A percentile compares a stretch with the other conserved stretches of the same genome.
These are phyloP conservation scores for Calycina marina DNA, from an alignment of 2,329 filamentous ascomycete species.

Conservation along the genomic window DNA sequence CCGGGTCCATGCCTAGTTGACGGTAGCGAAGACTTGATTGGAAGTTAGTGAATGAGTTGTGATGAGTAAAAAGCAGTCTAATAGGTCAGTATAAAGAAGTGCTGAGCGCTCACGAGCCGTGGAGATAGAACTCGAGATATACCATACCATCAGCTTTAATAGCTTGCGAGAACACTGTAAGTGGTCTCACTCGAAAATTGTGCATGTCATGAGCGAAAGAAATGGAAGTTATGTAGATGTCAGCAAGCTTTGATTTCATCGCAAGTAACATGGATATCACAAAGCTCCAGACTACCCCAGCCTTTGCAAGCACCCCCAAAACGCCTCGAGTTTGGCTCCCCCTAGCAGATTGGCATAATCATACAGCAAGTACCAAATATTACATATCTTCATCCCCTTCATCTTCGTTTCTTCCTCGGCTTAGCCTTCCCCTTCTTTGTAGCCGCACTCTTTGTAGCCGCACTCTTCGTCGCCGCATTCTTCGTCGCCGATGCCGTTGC, in stretches of 20 bases:
- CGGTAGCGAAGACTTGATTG: constrained; percentile 44
- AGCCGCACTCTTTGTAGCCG: constrained; percentile 9
- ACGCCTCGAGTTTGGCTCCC: background rate
- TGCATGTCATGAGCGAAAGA: no score
- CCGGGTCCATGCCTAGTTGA: constrained; percentile 51
- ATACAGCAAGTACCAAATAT: background rate
- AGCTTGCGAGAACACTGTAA: constrained; percentile 46
- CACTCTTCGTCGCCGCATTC: constrained; percentile 3
- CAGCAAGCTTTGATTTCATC: no score
- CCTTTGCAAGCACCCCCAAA: no score
- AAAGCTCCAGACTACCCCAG: no score
- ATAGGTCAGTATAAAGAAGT: no score
- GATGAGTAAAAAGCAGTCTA: no score
- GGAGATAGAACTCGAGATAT: no score
- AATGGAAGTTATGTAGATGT: no score
- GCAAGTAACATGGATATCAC: no score
- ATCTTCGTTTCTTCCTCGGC: constrained; percentile 13
- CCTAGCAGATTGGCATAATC: background rate
- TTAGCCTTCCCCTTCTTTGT: constrained; percentile 9
- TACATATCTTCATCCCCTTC: constrained; percentile 13
- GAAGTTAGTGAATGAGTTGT: no score
- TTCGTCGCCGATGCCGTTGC: constrained; percentile 6
- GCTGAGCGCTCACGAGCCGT: background rate
- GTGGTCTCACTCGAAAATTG: no score
- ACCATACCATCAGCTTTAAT: constrained; percentile 54